A percentile compares a stretch with the other conserved stretches of the same genome.
These are phyloP conservation scores for Knoxdaviesia capensis DNA, from an alignment of 2,329 filamentous ascomycete genomes.

Conservation along the genomic window DNA sequence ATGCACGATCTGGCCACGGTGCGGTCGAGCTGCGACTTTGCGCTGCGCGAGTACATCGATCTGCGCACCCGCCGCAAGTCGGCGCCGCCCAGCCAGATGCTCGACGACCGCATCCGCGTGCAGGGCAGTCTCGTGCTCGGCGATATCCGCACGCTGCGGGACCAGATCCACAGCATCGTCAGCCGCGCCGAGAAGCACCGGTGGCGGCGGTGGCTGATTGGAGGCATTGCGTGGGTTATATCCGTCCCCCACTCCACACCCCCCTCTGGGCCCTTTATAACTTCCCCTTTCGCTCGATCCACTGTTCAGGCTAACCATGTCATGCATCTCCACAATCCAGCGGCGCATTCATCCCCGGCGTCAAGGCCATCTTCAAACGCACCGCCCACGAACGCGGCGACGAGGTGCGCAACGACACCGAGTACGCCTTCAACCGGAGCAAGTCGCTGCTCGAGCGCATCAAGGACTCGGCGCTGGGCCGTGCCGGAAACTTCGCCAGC, in stretches of 20 bases:
- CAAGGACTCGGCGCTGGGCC: constrained; percentile 21
- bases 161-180: constrained; percentile 21
- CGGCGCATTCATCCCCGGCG: constrained; percentile 28
- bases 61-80: constrained; percentile 12
- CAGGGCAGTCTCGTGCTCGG: constrained; percentile 21
- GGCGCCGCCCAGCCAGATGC: constrained; percentile 12
- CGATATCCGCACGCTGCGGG: constrained; percentile 23
- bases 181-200: constrained; percentile 25
- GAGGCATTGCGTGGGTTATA: constrained; percentile 26
- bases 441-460: constrained; percentile 29
- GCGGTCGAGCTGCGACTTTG: constrained; percentile 15
- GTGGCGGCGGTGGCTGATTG: constrained; percentile 31
- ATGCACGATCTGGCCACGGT: constrained; percentile 13
- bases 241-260: too few relatives aligned
- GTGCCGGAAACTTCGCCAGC: constrained; percentile 21
- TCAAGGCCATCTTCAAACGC: constrained; percentile 30
- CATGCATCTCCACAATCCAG: constrained; percentile 10
- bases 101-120: constrained; percentile 20
- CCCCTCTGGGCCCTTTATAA: not conserved
- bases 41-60: constrained; percentile 15
- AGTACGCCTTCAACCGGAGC: constrained; percentile 33
- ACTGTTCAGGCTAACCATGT: not conserved
- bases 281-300: not conserved
- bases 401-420: constrained; percentile 26
- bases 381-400: constrained; percentile 14